Percentiles rank a stretch among this genome's conserved stretches.
phyloP scores from a whole-genome alignment of 345 rosid species.

The Garcia nutans region DNA sequence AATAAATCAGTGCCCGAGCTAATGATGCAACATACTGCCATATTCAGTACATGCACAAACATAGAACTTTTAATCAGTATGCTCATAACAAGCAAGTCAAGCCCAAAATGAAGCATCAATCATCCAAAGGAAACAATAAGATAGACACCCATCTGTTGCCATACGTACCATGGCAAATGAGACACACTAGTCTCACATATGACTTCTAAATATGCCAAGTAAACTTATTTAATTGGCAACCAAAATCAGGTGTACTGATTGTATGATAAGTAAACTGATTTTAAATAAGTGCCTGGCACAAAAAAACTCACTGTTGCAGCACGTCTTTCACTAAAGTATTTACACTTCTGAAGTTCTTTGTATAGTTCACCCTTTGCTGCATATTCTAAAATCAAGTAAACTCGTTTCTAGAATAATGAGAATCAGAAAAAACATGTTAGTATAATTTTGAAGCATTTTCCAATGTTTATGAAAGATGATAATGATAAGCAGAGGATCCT shows the following conservation, averaged over 20 bases:
- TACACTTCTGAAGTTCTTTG: conserved; percentile 85
- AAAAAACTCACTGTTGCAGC: conserved; percentile 78
- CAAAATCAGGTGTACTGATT: no score
- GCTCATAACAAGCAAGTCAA: not conserved
- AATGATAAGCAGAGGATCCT: not conserved
- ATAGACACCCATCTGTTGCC: not conserved
- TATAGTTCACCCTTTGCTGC: conserved; percentile 91
- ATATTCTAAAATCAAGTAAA: conserved; percentile 77
- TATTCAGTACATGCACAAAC: conserved; percentile 10
- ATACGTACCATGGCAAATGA: not conserved
- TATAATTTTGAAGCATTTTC: conserved; percentile 8
- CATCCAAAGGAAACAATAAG: not conserved
- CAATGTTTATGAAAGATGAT: not conserved
- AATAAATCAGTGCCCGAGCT: conserved; percentile 95
- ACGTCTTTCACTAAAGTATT: conserved; percentile 84
- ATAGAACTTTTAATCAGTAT: not conserved
- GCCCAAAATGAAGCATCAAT: not conserved
- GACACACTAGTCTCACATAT: not conserved
- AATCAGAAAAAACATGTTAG: conserved; percentile 5
- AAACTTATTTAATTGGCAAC: not conserved
- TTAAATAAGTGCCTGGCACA: not conserved
- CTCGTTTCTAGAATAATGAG: conserved; percentile 65
- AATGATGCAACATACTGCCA: conserved; percentile 91
- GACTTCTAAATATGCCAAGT: not conserved
- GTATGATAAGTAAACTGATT: not conserved